Percentiles rank a stretch among this genome's conserved stretches.
These are phyloP conservation scores for Zygosaccharomyces lentus DNA, from an alignment of 805 yeast genomes.

Conservation along the genomic window DNA sequence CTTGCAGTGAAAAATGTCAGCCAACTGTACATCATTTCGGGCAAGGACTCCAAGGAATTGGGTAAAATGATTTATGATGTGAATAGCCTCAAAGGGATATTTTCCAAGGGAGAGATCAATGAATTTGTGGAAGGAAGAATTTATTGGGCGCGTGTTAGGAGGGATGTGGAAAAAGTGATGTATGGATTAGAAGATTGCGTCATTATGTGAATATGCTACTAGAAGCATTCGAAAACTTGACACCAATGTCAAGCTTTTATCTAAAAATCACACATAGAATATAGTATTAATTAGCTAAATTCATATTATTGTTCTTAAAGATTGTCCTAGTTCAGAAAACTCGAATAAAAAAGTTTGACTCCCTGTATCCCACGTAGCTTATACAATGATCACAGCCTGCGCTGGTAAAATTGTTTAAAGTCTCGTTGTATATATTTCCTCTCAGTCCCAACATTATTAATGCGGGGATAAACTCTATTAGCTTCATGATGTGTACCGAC, in stretches of 20 bases:
- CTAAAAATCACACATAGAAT: neutral
- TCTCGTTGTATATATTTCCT: constrained; percentile 36
- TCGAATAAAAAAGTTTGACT: constrained; percentile 36
- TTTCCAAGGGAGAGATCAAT: constrained; percentile 89
- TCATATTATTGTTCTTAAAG: neutral
- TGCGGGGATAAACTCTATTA: constrained; percentile 32
- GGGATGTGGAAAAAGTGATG: constrained; percentile 89
- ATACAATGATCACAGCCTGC: constrained; percentile 28
- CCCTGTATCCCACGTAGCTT: constrained; percentile 28
- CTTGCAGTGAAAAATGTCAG: constrained; percentile 81
- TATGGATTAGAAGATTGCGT: constrained; percentile 85
- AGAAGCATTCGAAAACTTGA: neutral
- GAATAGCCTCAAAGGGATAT: constrained; percentile 80
- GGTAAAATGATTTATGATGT: constrained; percentile 81
- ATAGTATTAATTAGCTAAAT: neutral
- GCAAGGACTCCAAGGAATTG: constrained; percentile 67
- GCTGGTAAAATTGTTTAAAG: constrained; percentile 29
- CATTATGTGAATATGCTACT: constrained; percentile 39
- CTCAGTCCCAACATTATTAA: constrained; percentile 28
- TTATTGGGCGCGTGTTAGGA: constrained; percentile 77
- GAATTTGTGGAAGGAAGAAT: constrained; percentile 82
- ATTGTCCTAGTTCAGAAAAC: constrained; percentile 24
- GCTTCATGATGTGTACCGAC: constrained; percentile 32
- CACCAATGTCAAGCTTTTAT: neutral
- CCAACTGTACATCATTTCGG: constrained; percentile 68